phyloP scores from a whole-genome alignment of 768 basidiomycete species.

The Pleurotus citrinopileatus region DNA sequence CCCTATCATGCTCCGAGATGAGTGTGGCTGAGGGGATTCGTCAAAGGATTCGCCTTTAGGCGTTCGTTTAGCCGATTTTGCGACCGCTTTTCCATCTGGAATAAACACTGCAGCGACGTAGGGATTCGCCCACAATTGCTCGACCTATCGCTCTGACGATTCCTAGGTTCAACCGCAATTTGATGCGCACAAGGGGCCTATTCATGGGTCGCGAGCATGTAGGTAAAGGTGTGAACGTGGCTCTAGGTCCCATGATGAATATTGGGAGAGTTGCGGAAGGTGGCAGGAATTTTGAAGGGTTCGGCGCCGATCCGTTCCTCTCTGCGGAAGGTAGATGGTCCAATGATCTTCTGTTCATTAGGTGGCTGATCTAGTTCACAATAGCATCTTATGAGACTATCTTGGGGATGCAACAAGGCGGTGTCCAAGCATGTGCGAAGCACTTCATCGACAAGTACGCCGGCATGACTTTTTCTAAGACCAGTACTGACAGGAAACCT shows the following conservation, averaged over 20 bases:
- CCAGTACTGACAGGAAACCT: neutral
- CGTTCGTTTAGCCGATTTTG: slow-evolving; percentile 56
- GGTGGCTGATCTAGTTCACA: too few species aligned
- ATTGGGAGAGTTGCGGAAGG: slow-evolving; percentile 68
- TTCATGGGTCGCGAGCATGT: slow-evolving; percentile 82
- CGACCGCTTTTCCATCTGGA: slow-evolving; percentile 63
- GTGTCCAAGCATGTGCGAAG: slow-evolving; percentile 86
- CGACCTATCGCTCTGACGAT: neutral
- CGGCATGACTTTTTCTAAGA: neutral
- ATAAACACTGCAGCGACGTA: slow-evolving; percentile 66
- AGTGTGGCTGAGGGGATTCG: neutral
- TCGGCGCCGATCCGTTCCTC: slow-evolving; percentile 87
- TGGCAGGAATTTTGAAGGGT: slow-evolving; percentile 93
- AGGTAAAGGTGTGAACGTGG: slow-evolving; percentile 82
- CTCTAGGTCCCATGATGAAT: slow-evolving; percentile 83
- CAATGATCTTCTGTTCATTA: neutral
- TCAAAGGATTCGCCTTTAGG: slow-evolving; percentile 49
- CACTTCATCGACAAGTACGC: slow-evolving; percentile 75
- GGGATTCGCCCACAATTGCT: slow-evolving; percentile 14
- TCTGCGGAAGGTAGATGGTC: slow-evolving; percentile 49
- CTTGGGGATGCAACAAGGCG: slow-evolving; percentile 74
- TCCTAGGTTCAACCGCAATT: slow-evolving; percentile 36
- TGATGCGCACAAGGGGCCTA: slow-evolving; percentile 73
- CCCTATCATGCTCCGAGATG: neutral
- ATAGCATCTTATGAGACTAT: slow-evolving; percentile 71